Conservation (phyloP, 202 grass and related monocot species). For the Schoenoplectus triqueter region DNA sequence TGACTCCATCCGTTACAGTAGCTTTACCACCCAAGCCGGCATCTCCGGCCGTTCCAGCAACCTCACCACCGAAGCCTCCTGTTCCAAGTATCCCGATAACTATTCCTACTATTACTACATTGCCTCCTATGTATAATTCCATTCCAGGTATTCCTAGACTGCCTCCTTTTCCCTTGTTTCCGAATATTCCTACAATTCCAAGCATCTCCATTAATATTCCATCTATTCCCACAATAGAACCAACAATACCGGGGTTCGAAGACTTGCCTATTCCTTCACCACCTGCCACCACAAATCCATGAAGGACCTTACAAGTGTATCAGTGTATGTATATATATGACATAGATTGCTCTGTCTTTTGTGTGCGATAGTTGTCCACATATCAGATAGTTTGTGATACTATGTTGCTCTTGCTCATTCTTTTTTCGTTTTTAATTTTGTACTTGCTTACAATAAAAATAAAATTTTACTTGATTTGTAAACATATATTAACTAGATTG, state of each 20-base stretch:
- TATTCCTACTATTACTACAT: not conserved
- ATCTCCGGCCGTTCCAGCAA: constrained; percentile 38
- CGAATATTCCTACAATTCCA: constrained; percentile 9
- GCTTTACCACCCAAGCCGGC: not conserved
- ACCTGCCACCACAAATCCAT: constrained; percentile 33
- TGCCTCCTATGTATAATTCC: constrained; percentile 47
- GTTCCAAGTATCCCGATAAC: constrained; percentile 41
- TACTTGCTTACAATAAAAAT: too few relatives aligned
- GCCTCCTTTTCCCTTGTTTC: constrained; percentile 53
- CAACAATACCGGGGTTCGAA: constrained; percentile 9
- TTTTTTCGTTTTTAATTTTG: not conserved
- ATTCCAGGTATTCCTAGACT: constrained; percentile 53
- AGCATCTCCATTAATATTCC: constrained; percentile 3
- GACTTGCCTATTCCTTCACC: constrained; percentile 37
- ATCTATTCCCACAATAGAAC: constrained; percentile 28
- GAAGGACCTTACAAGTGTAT: not conserved
- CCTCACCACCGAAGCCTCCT: constrained; percentile 52
- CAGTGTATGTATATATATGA: not conserved
- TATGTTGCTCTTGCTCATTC: not conserved
- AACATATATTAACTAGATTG: not conserved
- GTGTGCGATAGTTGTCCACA: not conserved
- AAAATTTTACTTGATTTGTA: not conserved
- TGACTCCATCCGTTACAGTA: not conserved
- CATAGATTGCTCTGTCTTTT: not conserved
- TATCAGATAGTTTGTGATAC: not conserved